Conservation (phyloP, 2,329 filamentous ascomycete genomes). For the Diplodia sapinea region DNA sequence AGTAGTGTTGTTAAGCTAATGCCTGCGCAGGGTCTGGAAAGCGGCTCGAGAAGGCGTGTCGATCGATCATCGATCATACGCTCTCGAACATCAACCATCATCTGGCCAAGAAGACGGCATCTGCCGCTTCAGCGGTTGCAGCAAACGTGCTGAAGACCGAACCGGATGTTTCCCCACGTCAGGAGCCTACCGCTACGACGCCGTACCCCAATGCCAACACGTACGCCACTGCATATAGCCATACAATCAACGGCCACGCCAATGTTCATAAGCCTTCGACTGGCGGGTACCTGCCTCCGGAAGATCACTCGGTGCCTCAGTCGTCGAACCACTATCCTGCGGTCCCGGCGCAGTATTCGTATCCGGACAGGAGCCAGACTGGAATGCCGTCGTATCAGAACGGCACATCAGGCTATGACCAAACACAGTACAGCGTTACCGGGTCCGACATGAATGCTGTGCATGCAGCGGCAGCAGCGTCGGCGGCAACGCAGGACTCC, state of each 20-base stretch:
- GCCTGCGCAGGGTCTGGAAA: slow-evolving; percentile 52
- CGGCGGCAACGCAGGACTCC: slow-evolving; percentile 35
- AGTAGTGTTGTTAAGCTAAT: slow-evolving; percentile 5
- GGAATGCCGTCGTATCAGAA: slow-evolving; percentile 37
- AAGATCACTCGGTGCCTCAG: slow-evolving; percentile 26
- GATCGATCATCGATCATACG: slow-evolving; percentile 56
- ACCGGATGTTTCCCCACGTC: slow-evolving; percentile 35
- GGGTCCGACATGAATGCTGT: slow-evolving; percentile 40
- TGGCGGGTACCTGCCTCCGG: slow-evolving; percentile 14
- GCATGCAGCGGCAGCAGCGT: slow-evolving; percentile 37
- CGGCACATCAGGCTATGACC: slow-evolving; percentile 37
- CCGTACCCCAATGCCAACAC: slow-evolving; percentile 26
- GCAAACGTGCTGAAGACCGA: slow-evolving; percentile 36
- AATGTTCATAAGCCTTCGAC: slow-evolving; percentile 14
- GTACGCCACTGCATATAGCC: slow-evolving; percentile 16
- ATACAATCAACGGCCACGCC: slow-evolving; percentile 4
- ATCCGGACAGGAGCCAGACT: slow-evolving; percentile 38
- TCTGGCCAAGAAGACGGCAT: slow-evolving; percentile 51
- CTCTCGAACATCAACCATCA: slow-evolving; percentile 55
- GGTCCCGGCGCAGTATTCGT: slow-evolving; percentile 38
- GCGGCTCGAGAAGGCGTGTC: slow-evolving; percentile 56
- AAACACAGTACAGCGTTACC: slow-evolving; percentile 38
- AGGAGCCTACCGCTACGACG: slow-evolving; percentile 35
- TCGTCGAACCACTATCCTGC: slow-evolving; percentile 38
- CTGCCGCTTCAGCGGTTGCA: slow-evolving; percentile 50